Conservation (phyloP, 2,329 filamentous ascomycete species). For the Colletotrichum orchidophilum region DNA sequence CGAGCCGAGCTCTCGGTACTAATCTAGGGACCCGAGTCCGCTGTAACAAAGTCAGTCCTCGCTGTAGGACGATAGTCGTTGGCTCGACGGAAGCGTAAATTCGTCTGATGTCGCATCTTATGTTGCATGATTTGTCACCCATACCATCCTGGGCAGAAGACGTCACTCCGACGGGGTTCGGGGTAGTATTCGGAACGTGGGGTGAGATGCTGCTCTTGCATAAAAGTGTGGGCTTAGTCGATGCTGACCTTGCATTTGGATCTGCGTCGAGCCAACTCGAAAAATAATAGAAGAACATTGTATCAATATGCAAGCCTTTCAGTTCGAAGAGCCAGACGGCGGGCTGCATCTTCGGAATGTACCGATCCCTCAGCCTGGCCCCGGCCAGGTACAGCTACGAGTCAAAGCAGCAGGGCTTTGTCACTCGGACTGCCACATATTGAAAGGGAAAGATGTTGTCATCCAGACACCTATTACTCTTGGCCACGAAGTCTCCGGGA, state of each 20-base stretch:
- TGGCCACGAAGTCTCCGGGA: slow-evolving; percentile 21
- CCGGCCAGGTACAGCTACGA: slow-evolving; percentile 6
- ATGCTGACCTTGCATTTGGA: too few relatives aligned
- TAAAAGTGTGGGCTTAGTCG: neutral
- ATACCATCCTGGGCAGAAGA: neutral
- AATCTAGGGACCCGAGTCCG: neutral
- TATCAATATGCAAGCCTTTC: neutral
- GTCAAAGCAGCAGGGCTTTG: slow-evolving; percentile 19
- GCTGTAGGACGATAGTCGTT: neutral
- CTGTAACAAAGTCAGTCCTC: neutral
- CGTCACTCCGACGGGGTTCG: neutral
- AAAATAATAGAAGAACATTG: neutral
- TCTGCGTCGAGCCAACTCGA: neutral
- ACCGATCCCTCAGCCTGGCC: slow-evolving; percentile 11
- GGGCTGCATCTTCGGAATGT: slow-evolving; percentile 2
- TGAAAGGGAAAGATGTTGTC: neutral
- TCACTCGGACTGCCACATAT: slow-evolving; percentile 15
- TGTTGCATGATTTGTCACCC: neutral
- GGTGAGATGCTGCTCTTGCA: neutral
- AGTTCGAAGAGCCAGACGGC: neutral
- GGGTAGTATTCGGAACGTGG: neutral
- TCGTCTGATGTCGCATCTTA: neutral
- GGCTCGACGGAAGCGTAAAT: neutral
- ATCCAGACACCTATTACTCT: slow-evolving; percentile 13
- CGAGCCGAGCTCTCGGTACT: neutral